Conservation (phyloP, 805 yeast species). For the Suhomyces emberorum region DNA sequence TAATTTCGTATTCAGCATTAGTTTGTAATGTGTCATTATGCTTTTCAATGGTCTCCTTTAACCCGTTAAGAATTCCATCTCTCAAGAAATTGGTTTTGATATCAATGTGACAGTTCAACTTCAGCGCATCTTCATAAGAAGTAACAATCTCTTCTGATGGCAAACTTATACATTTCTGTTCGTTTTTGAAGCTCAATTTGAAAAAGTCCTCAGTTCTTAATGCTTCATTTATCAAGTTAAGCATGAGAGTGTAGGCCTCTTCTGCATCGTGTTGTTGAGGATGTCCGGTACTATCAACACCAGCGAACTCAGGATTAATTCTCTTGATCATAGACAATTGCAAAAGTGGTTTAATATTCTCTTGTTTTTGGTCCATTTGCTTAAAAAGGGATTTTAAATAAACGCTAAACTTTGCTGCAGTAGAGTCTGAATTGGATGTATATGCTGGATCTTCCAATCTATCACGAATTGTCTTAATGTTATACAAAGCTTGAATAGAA, state of each 20-base stretch:
- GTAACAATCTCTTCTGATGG: constrained; percentile 27
- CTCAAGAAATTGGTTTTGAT: constrained; percentile 81
- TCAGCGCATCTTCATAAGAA: constrained; percentile 51
- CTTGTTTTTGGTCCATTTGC: constrained; percentile 44
- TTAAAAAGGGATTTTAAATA: constrained; percentile 44
- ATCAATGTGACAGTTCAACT: constrained; percentile 86
- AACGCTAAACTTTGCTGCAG: constrained; percentile 10
- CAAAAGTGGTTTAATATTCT: constrained; percentile 61
- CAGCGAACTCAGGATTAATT: constrained; percentile 85
- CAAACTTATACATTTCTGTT: constrained; percentile 57
- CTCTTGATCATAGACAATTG: constrained; percentile 65
- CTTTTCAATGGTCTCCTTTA: constrained; percentile 77
- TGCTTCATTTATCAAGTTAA: constrained; percentile 48
- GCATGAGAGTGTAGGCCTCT: constrained; percentile 83
- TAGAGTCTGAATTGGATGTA: constrained; percentile 5
- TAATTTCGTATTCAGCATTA: constrained; percentile 67
- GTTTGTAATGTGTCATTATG: constrained; percentile 64
- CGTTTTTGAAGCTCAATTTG: constrained; percentile 60
- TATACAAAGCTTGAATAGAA: constrained; percentile 56
- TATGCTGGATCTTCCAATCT: constrained; percentile 14
- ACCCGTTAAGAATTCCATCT: constrained; percentile 74
- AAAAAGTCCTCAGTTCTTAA: constrained; percentile 57
- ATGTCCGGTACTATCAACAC: constrained; percentile 62
- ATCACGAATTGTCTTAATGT: constrained; percentile 41
- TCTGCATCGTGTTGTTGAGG: constrained; percentile 98